phyloP scores from a whole-genome alignment of 768 basidiomycete genomes.

The Xerocomellus chrysenteron region DNA sequence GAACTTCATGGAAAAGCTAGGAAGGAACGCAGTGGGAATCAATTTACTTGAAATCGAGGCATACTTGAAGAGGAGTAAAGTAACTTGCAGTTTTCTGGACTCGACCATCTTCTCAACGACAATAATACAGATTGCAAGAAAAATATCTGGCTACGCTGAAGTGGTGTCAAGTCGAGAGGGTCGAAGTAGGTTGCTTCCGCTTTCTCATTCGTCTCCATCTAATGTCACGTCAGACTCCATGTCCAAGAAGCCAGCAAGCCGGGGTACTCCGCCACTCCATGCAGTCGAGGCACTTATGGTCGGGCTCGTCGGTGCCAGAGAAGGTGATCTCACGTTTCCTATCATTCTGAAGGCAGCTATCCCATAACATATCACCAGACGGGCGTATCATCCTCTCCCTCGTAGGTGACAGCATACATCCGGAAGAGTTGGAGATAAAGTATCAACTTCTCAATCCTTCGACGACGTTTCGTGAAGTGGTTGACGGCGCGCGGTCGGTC shows the following conservation, averaged over 20 bases:
- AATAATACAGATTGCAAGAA: conserved; percentile 56
- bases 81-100: conserved; percentile 42
- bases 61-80: conserved; percentile 85
- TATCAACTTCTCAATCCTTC: conserved; percentile 94
- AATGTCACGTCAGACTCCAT: conserved; percentile 7
- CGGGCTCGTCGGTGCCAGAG: conserved; percentile 73
- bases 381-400: conserved; percentile 70
- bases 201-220: background rate
- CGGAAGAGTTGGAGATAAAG: conserved; percentile 62
- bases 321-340: conserved; percentile 44
- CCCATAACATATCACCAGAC: conserved; percentile 44
- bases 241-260: conserved; percentile 17
- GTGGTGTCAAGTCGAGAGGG: conserved; percentile 47
- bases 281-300: conserved; percentile 76
- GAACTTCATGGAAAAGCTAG: conserved; percentile 63
- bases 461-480: conserved; percentile 80
- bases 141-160: conserved; percentile 85
- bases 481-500: conserved; percentile 78
- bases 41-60: conserved; percentile 81
- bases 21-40: conserved; percentile 66
- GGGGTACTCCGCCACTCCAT: conserved; percentile 73
- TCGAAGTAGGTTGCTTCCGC: conserved; percentile 18
- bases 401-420: conserved; percentile 34
- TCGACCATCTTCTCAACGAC: background rate
- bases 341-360: background rate